Conservation (phyloP, 1,284 basidiomycete species). For the Sanghuangporus sanghuang region DNA sequence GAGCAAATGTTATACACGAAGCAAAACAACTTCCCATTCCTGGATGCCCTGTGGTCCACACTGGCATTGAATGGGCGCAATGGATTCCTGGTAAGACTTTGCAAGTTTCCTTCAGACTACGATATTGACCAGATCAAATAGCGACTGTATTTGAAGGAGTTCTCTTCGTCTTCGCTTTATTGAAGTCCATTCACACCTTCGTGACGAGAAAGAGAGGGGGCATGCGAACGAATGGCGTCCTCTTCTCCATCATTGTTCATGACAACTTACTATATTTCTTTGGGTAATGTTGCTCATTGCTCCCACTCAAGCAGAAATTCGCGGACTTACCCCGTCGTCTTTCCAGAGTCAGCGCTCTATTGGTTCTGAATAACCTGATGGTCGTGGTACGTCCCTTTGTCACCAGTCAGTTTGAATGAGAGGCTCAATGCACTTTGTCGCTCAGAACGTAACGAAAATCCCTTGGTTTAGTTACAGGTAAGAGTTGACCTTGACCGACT, state of each 20-base stretch:
- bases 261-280: constrained; percentile 40
- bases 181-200: constrained; percentile 27
- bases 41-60: constrained; percentile 39
- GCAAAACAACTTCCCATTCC: constrained; percentile 34
- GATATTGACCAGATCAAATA: constrained; percentile 25
- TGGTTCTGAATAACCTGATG: constrained; percentile 41
- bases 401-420: background rate
- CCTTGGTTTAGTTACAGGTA: constrained; percentile 46
- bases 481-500: background rate
- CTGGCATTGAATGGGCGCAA: constrained; percentile 41
- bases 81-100: constrained; percentile 31
- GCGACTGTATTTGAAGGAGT: constrained; percentile 24
- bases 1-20: constrained; percentile 28
- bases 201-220: constrained; percentile 13
- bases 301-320: background rate
- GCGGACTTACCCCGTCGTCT: background rate
- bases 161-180: constrained; percentile 35
- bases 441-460: constrained; percentile 28
- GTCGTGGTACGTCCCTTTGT: constrained; percentile 31
- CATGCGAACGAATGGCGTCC: background rate
- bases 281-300: constrained; percentile 22
- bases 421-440: background rate
- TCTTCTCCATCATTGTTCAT: constrained; percentile 30
- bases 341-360: constrained; percentile 28
- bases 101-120: constrained; percentile 24